Evolutionary conservation across 768 basidiomycete species (phyloP), one percentile per base, ranked within the genome.

Genomic region (Omphalotus guepiniiformis): DNA sequence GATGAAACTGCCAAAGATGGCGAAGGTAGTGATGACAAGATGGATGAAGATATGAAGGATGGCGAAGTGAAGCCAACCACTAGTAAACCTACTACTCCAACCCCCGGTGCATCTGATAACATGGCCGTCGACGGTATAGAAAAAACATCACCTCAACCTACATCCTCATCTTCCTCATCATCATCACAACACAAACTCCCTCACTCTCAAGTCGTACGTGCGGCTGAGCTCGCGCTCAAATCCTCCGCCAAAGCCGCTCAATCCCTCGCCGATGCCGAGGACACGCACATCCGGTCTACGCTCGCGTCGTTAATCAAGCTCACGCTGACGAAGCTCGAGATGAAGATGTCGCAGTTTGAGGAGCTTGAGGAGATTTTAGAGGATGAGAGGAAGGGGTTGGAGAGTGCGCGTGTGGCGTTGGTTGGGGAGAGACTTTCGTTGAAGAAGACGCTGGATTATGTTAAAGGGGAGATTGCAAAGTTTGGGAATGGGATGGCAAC

Each of bases 271-370:
- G 73, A 80, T 6, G 83, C 88, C 0, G 94, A 96, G 64, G 88
- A 95, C 54, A 63, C 71, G 0, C 83, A 89, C 50, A 89, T 99
- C 47, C 80, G 84, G 28, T 72, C 78, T 49, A 77, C 86, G 2
- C 81, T 98, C 39, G 81, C 91, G 2, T 79, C 82, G 29, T 76
- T 99, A 49, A 88, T 99, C 67, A 86, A 90, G 65, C 74, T 89
- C 47, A 90, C 77, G 50, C 74, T 79, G 57, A 90, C 77, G 39
- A 98, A 98, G 66, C 81, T 98, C 29, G 94, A 97, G 60, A 72
- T 95, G 45, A 98, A 99, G 75, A 89, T 93, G 82, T 68, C 79
- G 1, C 90, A 94, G 63, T 97, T 98, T 58, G 96, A 97, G 62
- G 85, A 91, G 63, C 72, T 99, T 48, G 96, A 99, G 62, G 86